A percentile compares a stretch with the other conserved stretches of the same genome.
Conservation (phyloP, 2,329 filamentous ascomycete genomes). For the Paramyrothecium sp. region DNA sequence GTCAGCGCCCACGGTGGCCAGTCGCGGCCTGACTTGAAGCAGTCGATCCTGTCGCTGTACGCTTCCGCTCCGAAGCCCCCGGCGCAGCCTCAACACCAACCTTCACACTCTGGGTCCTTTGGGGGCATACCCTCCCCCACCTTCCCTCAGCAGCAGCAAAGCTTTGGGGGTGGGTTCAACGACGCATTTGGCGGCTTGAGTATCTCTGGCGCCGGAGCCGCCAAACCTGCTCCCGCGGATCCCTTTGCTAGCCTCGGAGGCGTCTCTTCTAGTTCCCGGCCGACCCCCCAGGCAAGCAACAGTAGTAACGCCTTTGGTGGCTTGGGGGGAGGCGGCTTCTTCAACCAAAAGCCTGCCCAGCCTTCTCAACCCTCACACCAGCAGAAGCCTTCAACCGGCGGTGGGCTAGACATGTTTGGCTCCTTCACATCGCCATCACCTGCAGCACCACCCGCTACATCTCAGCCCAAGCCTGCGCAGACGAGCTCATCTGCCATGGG, state of each 20-base stretch:
- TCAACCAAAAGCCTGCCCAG: slow-evolving; percentile 69
- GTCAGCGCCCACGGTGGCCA: slow-evolving; percentile 59
- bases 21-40: slow-evolving; percentile 90
- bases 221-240: slow-evolving; percentile 42
- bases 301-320: slow-evolving; percentile 44
- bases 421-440: slow-evolving; percentile 48
- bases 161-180: slow-evolving; percentile 62
- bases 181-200: slow-evolving; percentile 66
- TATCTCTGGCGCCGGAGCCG: slow-evolving; percentile 37
- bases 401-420: slow-evolving; percentile 67
- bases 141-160: slow-evolving; percentile 38
- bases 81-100: slow-evolving; percentile 45
- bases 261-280: slow-evolving; percentile 28
- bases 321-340: slow-evolving; percentile 76
- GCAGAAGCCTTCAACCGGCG: slow-evolving; percentile 47
- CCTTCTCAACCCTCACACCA: slow-evolving; percentile 47
- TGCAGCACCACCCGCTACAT: slow-evolving; percentile 29
- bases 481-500: slow-evolving; percentile 61
- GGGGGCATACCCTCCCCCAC: slow-evolving; percentile 61
- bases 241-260: slow-evolving; percentile 63
- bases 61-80: slow-evolving; percentile 80
- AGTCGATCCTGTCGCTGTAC: slow-evolving; percentile 95
- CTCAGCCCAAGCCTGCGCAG: slow-evolving; percentile 39
- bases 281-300: slow-evolving; percentile 31
- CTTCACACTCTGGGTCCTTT: slow-evolving; percentile 56